Percentiles rank a stretch among this genome's conserved stretches.
phyloP scores from a whole-genome alignment of 164 flowering plant genomes.

The Chloranthus sessilifolius region DNA sequence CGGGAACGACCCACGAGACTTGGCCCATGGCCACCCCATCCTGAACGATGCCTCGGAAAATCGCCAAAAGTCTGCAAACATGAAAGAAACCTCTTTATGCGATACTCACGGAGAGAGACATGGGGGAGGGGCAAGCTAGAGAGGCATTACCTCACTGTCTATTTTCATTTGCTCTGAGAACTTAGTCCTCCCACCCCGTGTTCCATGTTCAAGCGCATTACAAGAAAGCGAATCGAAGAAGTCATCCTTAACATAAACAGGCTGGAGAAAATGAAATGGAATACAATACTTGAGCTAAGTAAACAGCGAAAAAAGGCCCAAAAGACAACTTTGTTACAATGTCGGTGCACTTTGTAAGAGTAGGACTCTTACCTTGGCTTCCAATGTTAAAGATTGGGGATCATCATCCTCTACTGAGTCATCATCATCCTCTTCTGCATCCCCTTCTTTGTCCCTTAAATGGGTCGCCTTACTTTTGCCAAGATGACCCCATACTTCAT shows the following conservation, averaged over 20 bases:
- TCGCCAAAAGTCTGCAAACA: conserved; percentile 72
- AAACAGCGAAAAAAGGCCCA: not conserved
- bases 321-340: too few relatives aligned
- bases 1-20: conserved; percentile 49
- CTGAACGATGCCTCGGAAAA: conserved; percentile 57
- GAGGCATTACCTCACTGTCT: conserved; percentile 81
- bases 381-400: conserved; percentile 29
- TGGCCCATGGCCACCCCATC: conserved; percentile 69
- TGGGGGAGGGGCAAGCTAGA: too few relatives aligned
- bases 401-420: conserved; percentile 34
- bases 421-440: conserved; percentile 32
- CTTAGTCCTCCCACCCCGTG: conserved; percentile 47
- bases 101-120: too few relatives aligned
- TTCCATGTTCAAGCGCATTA: conserved; percentile 42
- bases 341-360: not conserved
- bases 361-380: conserved; percentile 33
- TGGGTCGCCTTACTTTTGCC: conserved; percentile 47
- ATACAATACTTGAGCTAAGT: too few relatives aligned
- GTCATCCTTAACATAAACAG: conserved; percentile 81
- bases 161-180: conserved; percentile 67
- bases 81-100: too few relatives aligned
- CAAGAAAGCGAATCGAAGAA: conserved; percentile 79
- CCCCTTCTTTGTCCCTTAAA: conserved; percentile 29
- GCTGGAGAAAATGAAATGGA: conserved; percentile 24
- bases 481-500: conserved; percentile 93